Evolutionary conservation across 2,329 filamentous ascomycete species (phyloP).

Genomic region (Teratosphaeria viscida): DNA sequence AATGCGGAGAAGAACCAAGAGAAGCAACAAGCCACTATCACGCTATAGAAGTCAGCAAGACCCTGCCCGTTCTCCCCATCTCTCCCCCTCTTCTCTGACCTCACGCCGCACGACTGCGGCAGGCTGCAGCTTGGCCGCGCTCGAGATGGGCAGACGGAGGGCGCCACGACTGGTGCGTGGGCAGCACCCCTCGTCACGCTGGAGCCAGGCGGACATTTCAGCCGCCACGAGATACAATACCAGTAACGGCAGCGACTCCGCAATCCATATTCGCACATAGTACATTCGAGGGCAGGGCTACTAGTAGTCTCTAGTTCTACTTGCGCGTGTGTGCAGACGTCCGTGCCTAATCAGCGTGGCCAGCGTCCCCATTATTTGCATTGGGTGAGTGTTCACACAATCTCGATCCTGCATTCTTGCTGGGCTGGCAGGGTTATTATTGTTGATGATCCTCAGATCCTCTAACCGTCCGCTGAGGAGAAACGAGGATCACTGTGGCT

Average conservation of each 20-base stretch:
- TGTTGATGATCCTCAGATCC: not conserved
- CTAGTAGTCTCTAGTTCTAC: not conserved
- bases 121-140: not conserved
- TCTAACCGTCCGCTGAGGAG: not conserved
- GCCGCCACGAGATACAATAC: not conserved
- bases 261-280: not conserved
- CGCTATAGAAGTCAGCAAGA: not conserved
- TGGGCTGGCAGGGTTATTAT: not conserved
- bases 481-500: not conserved
- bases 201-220: not conserved
- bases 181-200: not conserved
- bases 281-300: not conserved
- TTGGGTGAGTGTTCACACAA: not conserved
- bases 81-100: not conserved
- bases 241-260: not conserved
- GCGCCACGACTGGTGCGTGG: not conserved
- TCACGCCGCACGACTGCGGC: not conserved
- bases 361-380: not conserved
- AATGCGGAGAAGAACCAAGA: constrained; percentile 8
- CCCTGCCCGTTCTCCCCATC: not conserved
- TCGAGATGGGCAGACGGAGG: not conserved
- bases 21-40: not conserved
- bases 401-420: not conserved
- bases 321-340: not conserved
- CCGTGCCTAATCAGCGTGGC: not conserved